Base-by-base conservation (phyloP, 805 yeast genomes). In the Pichia scutulata region DNA sequence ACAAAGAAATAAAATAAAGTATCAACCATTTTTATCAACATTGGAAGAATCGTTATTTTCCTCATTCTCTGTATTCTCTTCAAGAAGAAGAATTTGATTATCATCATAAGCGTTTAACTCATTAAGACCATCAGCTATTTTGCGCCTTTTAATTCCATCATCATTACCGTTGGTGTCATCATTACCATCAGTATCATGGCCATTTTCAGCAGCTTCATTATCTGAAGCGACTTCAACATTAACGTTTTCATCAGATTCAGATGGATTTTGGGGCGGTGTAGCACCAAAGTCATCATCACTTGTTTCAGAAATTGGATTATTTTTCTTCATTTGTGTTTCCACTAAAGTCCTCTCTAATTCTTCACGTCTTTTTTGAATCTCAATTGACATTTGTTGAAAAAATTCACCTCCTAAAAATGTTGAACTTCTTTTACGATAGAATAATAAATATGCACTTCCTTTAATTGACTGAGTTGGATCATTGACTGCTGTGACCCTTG, bases 371-470 rank as follows among this genome's bases (percentile, higher is more conserved):
- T 44, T 58, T 23, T 64, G 60, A 3, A 84, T 76, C 7, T 67
- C 65, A 1, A 60, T 55, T 22, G 81, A 64, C 62, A 75, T 65
- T 2, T 67, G 60, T 12, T 61, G 61, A 37, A 82, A 67, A 30
- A 63, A 61, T 2, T 66, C 68, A 7, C 84, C 80, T 1, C 87
- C 87, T 25, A 80, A 59, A 14, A 65, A 64, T 4, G 55, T 59
- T 0, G 58, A 33, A 0, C 73, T 57, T 57, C 82, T 62, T 52
- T 81, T 81, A 54, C 90, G 74, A 67, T 93, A 92, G 60, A 93
- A 92, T 47, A 92, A 67, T 52, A 92, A 70, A 65, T 92, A 92
- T 0, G 98, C 98, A 3, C 95, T 88, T 1, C 87, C 83, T 7
- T 83, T 75, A 12, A 87, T 69, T 10, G 86, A 68, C 22, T 80